phyloP scores from a whole-genome alignment of 768 basidiomycete genomes.

The Hericium erinaceus region DNA sequence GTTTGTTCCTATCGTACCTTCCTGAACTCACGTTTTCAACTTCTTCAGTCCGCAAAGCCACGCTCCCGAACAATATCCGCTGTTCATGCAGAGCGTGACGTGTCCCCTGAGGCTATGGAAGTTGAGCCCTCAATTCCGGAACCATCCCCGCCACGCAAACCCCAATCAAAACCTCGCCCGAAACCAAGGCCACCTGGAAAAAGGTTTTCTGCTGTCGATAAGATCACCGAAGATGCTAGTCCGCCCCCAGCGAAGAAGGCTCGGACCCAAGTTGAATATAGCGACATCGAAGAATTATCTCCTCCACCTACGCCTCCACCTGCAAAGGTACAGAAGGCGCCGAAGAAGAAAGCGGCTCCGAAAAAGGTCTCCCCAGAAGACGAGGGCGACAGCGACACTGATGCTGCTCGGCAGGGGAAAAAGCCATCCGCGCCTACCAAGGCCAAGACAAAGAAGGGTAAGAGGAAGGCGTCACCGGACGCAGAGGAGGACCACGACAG shows the following conservation, averaged over 20 bases:
- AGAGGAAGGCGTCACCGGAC: not conserved
- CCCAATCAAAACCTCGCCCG: too few relatives aligned
- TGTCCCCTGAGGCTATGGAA: too few relatives aligned
- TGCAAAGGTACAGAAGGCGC: not conserved
- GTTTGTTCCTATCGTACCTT: too few relatives aligned
- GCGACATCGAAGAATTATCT: not conserved
- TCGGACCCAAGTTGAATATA: not conserved
- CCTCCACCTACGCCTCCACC: not conserved
- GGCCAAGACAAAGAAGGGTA: conserved; percentile 1
- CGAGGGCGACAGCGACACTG: not conserved
- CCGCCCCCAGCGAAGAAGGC: not conserved
- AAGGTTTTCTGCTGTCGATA: not conserved
- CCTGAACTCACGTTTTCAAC: too few relatives aligned
- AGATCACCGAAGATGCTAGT: not conserved
- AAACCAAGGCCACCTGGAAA: not conserved
- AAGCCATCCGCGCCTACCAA: not conserved
- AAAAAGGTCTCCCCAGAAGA: not conserved
- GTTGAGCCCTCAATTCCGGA: too few relatives aligned
- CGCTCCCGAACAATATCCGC: too few relatives aligned
- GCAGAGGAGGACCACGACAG: not conserved
- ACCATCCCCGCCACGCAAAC: too few relatives aligned
- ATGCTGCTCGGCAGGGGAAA: not conserved
- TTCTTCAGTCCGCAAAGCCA: too few relatives aligned
- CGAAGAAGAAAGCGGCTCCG: too few relatives aligned
- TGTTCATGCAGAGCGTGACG: too few relatives aligned